Evolutionary conservation across 352 stramenopile genomes (phyloP).

Genomic region (Pythium vanterpoolii): DNA sequence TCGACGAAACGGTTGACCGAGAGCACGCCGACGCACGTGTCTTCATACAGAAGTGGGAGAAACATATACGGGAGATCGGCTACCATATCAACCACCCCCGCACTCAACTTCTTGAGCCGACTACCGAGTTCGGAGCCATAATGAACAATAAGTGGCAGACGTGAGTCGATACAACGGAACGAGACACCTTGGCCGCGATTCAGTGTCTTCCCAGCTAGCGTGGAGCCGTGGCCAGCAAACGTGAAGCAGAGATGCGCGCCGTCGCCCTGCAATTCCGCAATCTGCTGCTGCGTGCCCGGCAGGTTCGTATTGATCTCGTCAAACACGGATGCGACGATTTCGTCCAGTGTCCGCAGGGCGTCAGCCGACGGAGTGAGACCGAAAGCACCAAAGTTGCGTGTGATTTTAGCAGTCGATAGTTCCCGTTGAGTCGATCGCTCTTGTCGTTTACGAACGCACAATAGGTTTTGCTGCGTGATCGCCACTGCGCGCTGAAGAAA

Average conservation of each 20-base stretch:
- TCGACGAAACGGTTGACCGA: slow-evolving; percentile 53
- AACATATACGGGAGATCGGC: slow-evolving; percentile 52
- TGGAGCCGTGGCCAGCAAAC: slow-evolving; percentile 44
- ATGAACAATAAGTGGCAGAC: slow-evolving; percentile 35
- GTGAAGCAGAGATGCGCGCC: slow-evolving; percentile 48
- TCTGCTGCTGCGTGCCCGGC: slow-evolving; percentile 48
- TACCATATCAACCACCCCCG: not conserved
- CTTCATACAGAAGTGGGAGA: slow-evolving; percentile 64
- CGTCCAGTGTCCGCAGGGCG: slow-evolving; percentile 40
- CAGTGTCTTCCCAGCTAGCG: slow-evolving; percentile 27
- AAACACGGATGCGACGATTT: slow-evolving; percentile 41
- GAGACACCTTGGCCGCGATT: slow-evolving; percentile 50
- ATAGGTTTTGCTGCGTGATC: slow-evolving; percentile 39
- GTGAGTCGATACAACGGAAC: slow-evolving; percentile 51
- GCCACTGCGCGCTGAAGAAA: slow-evolving; percentile 38
- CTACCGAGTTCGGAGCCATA: slow-evolving; percentile 28
- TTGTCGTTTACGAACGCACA: slow-evolving; percentile 53
- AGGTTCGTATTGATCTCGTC: slow-evolving; percentile 44
- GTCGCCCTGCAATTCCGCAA: slow-evolving; percentile 50
- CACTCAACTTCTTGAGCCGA: slow-evolving; percentile 27
- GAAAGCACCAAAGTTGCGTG: slow-evolving; percentile 31
- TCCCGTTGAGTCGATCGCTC: slow-evolving; percentile 30
- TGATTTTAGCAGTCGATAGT: slow-evolving; percentile 23
- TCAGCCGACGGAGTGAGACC: slow-evolving; percentile 51
- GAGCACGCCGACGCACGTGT: slow-evolving; percentile 53